Evolutionary conservation across 805 yeast species (phyloP), one percentile per base, ranked within the genome.

Genomic region (Teunomyces kruisii): DNA sequence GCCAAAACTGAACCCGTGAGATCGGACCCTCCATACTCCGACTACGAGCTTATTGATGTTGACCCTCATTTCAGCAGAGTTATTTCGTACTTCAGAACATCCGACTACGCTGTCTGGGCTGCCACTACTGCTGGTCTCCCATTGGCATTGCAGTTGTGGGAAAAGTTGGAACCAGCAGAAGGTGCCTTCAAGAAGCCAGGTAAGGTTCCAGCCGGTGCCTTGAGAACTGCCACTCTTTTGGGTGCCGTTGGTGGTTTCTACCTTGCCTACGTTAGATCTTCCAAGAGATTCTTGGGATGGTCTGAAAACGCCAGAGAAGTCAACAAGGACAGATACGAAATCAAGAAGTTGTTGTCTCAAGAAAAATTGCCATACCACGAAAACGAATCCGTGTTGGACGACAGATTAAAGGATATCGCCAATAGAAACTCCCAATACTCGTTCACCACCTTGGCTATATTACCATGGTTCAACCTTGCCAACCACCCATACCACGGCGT

Each of bases 391-490:
- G 54, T 48, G 19, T 74, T 88, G 67, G 76, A 80, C 39, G 85
- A 81, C 48, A 79, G 88, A 72, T 65, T 84, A 57, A 88, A 87
- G 64, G 86, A 81, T 54, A 75, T 85, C 51, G 81, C 96, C 48
- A 80, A 86, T 56, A 78, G 89, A 70, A 85, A 86, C 74, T 84
- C 94, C 17, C 85, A 83, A 54, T 81, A 81, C 59, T 80, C 95
- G 6, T 81, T 80, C 58, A 64, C 80, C 46, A 68, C 74, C 44
- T 61, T 83, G 55, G 78, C 81, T 45, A 59, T 86, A 49, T 64
- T 88, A 56, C 96, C 96, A 17, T 83, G 89, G 88, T 87, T 88
- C 74, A 88, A 88, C 68, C 70, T 86, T 50, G 89, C 82, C 39
- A 69, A 81, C 62, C 96, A 88, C 65, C 89, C 87, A 54, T 83